Conservation (phyloP, 257 asterid species). For the Solanum sitiens region DNA sequence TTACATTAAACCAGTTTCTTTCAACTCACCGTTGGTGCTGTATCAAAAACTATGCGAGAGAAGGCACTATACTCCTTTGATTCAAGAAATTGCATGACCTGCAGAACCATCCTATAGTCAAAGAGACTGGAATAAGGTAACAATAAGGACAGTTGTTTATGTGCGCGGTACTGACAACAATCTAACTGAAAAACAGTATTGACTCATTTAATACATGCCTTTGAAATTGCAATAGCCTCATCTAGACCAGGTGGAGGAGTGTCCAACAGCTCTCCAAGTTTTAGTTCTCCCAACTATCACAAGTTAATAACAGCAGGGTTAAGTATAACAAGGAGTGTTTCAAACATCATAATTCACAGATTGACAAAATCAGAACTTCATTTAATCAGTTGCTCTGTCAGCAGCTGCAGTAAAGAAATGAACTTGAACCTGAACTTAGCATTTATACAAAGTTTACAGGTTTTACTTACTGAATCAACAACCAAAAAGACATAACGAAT, state of each 20-base stretch:
- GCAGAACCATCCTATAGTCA: constrained; percentile 9
- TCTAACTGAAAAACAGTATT: not conserved
- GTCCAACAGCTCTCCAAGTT: constrained; percentile 68
- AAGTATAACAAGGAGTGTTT: not conserved
- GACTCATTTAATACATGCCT: constrained; percentile 20
- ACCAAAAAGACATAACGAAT: not conserved
- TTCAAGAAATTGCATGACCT: constrained; percentile 67
- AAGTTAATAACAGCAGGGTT: not conserved
- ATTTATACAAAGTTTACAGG: not conserved
- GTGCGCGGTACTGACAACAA: constrained; percentile 29
- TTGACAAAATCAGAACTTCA: not conserved
- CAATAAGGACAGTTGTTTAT: not conserved
- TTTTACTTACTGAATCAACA: not conserved
- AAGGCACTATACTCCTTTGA: constrained; percentile 41
- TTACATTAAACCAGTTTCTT: not conserved
- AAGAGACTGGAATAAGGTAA: not conserved
- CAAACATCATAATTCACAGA: not conserved
- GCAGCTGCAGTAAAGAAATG: not conserved
- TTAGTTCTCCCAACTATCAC: constrained; percentile 49
- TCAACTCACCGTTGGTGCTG: constrained; percentile 64
- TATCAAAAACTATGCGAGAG: constrained; percentile 60
- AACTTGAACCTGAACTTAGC: not conserved
- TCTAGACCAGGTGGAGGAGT: constrained; percentile 69
- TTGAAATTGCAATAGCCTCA: constrained; percentile 68
- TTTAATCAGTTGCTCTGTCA: not conserved